Evolutionary conservation across 306 rosid genomes (phyloP).

Genomic region (Rubus idaeus): DNA sequence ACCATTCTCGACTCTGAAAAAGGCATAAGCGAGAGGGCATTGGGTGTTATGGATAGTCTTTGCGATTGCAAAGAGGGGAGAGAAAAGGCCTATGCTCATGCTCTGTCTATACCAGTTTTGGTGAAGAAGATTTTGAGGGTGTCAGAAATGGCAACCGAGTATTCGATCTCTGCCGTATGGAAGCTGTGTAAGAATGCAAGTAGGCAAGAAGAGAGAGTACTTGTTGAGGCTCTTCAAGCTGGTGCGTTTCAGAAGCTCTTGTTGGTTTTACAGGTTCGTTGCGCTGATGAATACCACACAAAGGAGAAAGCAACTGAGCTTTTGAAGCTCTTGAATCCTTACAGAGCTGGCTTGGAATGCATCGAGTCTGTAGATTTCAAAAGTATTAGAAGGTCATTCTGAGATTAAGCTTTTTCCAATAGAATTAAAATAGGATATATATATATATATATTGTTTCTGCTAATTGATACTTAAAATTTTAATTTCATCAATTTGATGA

Average conservation of each 20-base stretch:
- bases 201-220: constrained; percentile 33
- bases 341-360: constrained; percentile 62
- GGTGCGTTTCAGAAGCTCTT: constrained; percentile 77
- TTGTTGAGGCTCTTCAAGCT: constrained; percentile 68
- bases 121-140: constrained; percentile 70
- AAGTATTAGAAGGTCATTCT: constrained; percentile 61
- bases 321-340: constrained; percentile 68
- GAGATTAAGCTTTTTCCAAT: neutral
- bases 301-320: constrained; percentile 66
- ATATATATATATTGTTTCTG: neutral
- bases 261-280: constrained; percentile 63
- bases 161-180: constrained; percentile 55
- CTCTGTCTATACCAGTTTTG: constrained; percentile 55
- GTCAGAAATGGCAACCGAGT: constrained; percentile 55
- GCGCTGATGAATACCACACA: constrained; percentile 42
- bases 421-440: neutral
- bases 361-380: constrained; percentile 68
- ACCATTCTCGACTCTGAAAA: constrained; percentile 57
- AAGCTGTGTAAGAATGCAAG: constrained; percentile 50
- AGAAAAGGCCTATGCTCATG: constrained; percentile 43
- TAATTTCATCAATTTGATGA: constrained; percentile 7
- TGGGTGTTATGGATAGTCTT: constrained; percentile 47
- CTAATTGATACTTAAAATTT: constrained; percentile 1
- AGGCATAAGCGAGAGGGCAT: constrained; percentile 48
- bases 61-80: constrained; percentile 48